Conservation (phyloP, 345 rosid species). For the Erodium maritimum region DNA sequence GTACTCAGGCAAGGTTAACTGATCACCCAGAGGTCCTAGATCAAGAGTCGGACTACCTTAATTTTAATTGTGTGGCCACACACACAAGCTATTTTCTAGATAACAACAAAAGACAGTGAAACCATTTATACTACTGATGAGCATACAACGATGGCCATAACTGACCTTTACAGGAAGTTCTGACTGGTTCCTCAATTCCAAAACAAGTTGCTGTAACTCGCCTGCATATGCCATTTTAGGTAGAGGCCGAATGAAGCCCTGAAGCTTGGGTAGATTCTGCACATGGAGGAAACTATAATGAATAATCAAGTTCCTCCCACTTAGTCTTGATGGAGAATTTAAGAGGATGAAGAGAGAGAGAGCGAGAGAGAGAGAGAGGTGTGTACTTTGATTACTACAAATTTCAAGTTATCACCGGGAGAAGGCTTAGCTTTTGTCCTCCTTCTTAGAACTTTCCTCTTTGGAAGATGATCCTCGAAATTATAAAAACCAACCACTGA, state of each 20-base stretch:
- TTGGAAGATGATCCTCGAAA: slow-evolving; percentile 37
- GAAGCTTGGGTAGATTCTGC: slow-evolving; percentile 83
- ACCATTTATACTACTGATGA: neutral
- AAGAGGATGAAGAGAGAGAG: too few relatives aligned
- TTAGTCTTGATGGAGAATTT: slow-evolving; percentile 10
- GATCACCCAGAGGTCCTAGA: neutral
- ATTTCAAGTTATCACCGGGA: slow-evolving; percentile 43
- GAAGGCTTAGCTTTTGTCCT: slow-evolving; percentile 42
- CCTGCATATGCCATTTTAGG: slow-evolving; percentile 69
- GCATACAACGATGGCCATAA: neutral
- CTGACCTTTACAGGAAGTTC: slow-evolving; percentile 64
- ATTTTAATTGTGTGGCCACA: neutral
- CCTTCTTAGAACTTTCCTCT: slow-evolving; percentile 40
- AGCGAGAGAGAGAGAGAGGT: slow-evolving; percentile 1
- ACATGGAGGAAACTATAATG: slow-evolving; percentile 8
- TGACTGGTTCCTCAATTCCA: slow-evolving; percentile 67
- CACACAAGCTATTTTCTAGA: neutral
- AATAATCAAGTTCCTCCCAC: neutral
- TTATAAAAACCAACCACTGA: slow-evolving; percentile 60
- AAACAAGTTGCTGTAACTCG: slow-evolving; percentile 55
- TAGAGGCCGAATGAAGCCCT: slow-evolving; percentile 48
- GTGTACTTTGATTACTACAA: slow-evolving; percentile 73
- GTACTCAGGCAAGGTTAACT: neutral
- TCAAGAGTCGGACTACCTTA: neutral
- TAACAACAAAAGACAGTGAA: neutral